Base-by-base conservation (phyloP, 129 eudicot genomes). In the Saussurea involucrata region DNA sequence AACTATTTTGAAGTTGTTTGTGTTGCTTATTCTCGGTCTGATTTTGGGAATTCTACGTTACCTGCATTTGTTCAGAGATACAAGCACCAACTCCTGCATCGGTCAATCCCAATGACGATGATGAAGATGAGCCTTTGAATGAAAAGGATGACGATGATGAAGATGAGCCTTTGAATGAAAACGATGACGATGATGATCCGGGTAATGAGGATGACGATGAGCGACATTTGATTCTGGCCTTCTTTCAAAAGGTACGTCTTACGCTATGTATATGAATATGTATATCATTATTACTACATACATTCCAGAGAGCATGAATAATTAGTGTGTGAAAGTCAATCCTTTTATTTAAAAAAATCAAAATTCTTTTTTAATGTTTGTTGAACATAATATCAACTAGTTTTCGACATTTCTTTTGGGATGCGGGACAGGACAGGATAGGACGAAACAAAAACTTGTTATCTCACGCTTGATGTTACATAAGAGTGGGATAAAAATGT, bases 151-250 rank as follows among this genome's bases (percentile, higher is more conserved):
- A n/a, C n/a, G n/a, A n/a, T n/a, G n/a, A n/a, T n/a, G n/a, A n/a
- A n/a, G n/a, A n/a, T n/a, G n/a, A n/a, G n/a, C n/a, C n/a, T n/a
- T n/a, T n/a, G n/a, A n/a, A n/a, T n/a, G n/a, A n/a, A n/a, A n/a
- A 95, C 42, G 97, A 95, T 29, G 90, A 87, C 68, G 99, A 95
- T 15, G 58, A 49, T 60, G 99, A 95, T 72, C 74, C 89, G 72
- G 92, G 88, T 83, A 96, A 90, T 73, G 93, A 83, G 63, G 99
- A 88, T 69, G 90, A 90, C 77, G 99, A 92, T 84, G 96, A 95
- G 68, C 89, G 86, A 53, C 91, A 95, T 82, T 73, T 95, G 73
- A 91, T 95, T 84, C 78, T 95, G 76, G 95, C 99, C 32, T 92
- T 92, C 81, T 95, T 92, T 77, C 97, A 95, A 83, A 95, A 90